Base-by-base conservation (phyloP, 495 filamentous ascomycete genomes). In the Tuber umbilicatum region DNA sequence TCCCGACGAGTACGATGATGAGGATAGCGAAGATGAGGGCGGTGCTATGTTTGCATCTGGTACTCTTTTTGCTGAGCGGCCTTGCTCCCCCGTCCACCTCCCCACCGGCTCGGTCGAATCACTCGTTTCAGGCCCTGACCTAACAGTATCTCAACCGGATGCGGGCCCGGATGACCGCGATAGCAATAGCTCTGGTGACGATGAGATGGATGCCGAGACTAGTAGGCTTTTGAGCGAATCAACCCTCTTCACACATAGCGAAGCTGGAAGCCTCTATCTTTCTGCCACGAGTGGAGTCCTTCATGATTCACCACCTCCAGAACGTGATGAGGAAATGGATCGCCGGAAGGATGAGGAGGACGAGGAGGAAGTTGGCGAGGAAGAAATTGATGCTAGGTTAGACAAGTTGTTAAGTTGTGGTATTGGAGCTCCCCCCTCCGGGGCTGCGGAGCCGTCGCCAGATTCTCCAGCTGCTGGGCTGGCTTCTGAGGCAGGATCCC, bases 251-350 rank as follows among this genome's bases (percentile, higher is more conserved):
- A 94, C 89, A 72, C 91, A 96, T 73, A 93, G 96, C 74, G 94
- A 98, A 74, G 95, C 95, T 0, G 91, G 94, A 79, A 98, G 95
- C 83, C 91, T 99, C 90, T 98, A 98, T 77, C 94, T 97, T 89
- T 92, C 90, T 79, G 91, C 91, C 35, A 85, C 91, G 16, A 90
- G 88, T 70, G 81, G 81, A 31, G 70, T 80, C 19, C 64, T 80
- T 10, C 76, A 69, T 19, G 79, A 72, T 14, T 64, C 55, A 31
- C 55, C 17, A 16, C 55, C 55, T 31, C 23, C 45, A 60, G 73
- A 71, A 43, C 70, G 76, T 38, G 64, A 78, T 68, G 72, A 75
- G 27, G 73, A 72, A 60, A 74, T 76, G 19, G 75, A 72, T 31
- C 73, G 50, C 27, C 23, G 75, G 68, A 68, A 76, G 23, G 79